A percentile compares a stretch with the other conserved stretches of the same genome.
Evolutionary conservation across 345 rosid genomes (phyloP).

Genomic region (Camelina hispida): DNA sequence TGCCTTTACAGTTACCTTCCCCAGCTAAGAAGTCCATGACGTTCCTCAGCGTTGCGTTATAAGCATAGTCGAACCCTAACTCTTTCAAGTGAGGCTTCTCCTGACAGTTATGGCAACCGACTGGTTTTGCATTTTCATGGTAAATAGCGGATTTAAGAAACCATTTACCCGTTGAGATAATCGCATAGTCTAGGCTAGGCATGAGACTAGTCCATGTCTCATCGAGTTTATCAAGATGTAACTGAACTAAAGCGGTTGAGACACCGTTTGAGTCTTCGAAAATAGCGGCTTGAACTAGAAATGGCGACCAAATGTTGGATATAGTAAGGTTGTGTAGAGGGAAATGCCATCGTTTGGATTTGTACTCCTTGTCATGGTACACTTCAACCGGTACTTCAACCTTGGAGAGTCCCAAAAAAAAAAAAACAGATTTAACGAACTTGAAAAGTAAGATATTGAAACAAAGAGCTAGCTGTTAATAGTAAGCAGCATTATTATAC

Average conservation of each 20-base stretch:
- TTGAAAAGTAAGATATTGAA: too few relatives aligned
- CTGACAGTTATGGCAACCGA: constrained; percentile 87
- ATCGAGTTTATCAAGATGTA: constrained; percentile 83
- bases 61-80: constrained; percentile 77
- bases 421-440: not conserved
- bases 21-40: constrained; percentile 65
- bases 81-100: constrained; percentile 59
- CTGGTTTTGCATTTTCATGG: constrained; percentile 62
- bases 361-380: constrained; percentile 83
- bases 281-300: constrained; percentile 83
- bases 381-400: constrained; percentile 75
- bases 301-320: constrained; percentile 89
- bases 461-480: too few relatives aligned
- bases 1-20: constrained; percentile 57
- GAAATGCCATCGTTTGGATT: constrained; percentile 79
- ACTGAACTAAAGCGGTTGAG: constrained; percentile 72
- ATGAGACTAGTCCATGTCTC: constrained; percentile 64
- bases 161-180: constrained; percentile 97
- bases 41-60: constrained; percentile 58
- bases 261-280: constrained; percentile 91
- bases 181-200: constrained; percentile 63
- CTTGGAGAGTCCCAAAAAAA: constrained; percentile 48
- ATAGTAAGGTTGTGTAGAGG: constrained; percentile 68
- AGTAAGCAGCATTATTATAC: constrained; percentile 55
- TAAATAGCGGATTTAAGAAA: constrained; percentile 86